Evolutionary conservation across 495 filamentous ascomycete species (phyloP), one percentile per base, ranked within the genome.

Genomic region (Chaetomium tenue): DNA sequence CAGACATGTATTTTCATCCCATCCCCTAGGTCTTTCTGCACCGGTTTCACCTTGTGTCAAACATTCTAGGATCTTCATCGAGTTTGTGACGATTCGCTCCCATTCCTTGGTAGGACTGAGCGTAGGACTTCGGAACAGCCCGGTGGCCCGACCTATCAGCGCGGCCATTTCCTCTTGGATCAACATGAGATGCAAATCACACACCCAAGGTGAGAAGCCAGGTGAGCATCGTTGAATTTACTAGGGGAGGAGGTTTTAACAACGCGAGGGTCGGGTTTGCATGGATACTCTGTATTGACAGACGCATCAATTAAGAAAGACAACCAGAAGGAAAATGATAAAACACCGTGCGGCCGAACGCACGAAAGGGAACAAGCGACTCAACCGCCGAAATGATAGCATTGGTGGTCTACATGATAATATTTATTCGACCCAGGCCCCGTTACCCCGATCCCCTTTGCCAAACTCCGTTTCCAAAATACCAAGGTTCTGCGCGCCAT

Each of bases 391-490:
- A 18, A 50, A 50, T 50, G 8, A 48, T 56, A 33, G 22, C 61
- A 56, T 55, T 53, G 20, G 23, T 48, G 11, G 5, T 55, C 12
- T 62, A 55, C 20, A 39, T 15, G 25, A 33, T 56, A 40, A 8
- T 37, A 37, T 12, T 12, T 46, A 55, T 63, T 20, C 39, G 16
- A 66, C 28, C 58, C 51, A 33, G n/a, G 40, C 15, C 52, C 52
- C 16, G 44, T 61, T 61, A 61, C 33, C 46, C 53, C 62, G 20
- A 30, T 18, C 51, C 9, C 51, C 44, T 8, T 33, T 46, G 48
- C 61, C 58, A 33, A 64, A 66, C 68, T 59, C 44, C 62, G 28
- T 48, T 52, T 59, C 47, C 63, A 54, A 20, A 1, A 13, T 20
- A 11, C 26, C 47, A 6, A 50, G 15, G 11, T 33, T 58, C 23